Evolutionary conservation across 2,329 filamentous ascomycete species (phyloP).

Genomic region (Fusarium irregulare): DNA sequence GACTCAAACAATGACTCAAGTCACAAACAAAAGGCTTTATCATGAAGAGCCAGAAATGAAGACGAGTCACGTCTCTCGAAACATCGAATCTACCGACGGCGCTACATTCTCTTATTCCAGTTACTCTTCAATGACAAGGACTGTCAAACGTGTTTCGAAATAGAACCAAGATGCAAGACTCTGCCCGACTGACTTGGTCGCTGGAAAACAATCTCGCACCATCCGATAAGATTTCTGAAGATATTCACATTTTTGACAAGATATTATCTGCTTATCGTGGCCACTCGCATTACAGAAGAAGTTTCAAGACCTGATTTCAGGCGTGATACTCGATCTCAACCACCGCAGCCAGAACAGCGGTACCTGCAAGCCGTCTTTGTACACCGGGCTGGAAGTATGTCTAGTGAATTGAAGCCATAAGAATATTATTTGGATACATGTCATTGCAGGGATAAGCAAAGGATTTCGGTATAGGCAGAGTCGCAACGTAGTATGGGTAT

Average conservation of each 20-base stretch:
- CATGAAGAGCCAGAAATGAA: neutral
- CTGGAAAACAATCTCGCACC: neutral
- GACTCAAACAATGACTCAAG: neutral
- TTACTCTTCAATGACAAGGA: neutral
- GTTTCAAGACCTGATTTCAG: fast-evolving
- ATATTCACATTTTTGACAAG: neutral
- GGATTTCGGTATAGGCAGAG: too few species aligned
- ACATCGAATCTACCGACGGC: neutral
- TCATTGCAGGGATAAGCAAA: too few species aligned
- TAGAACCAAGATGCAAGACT: fast-evolving
- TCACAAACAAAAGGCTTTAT: neutral
- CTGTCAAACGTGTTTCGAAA: neutral
- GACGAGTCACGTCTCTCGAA: neutral
- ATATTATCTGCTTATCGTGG: fast-evolving
- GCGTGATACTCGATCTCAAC: too few species aligned
- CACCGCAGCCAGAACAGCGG: too few species aligned
- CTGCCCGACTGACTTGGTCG: neutral
- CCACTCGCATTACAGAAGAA: fast-evolving
- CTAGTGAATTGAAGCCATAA: too few species aligned
- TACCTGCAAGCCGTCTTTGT: too few species aligned
- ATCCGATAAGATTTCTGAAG: neutral
- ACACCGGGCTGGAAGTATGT: too few species aligned
- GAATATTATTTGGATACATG: too few species aligned
- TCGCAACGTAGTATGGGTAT: too few species aligned
- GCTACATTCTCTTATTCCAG: neutral